Evolutionary conservation across 495 filamentous ascomycete species (phyloP).

Genomic region (Cercophora newfieldiana): DNA sequence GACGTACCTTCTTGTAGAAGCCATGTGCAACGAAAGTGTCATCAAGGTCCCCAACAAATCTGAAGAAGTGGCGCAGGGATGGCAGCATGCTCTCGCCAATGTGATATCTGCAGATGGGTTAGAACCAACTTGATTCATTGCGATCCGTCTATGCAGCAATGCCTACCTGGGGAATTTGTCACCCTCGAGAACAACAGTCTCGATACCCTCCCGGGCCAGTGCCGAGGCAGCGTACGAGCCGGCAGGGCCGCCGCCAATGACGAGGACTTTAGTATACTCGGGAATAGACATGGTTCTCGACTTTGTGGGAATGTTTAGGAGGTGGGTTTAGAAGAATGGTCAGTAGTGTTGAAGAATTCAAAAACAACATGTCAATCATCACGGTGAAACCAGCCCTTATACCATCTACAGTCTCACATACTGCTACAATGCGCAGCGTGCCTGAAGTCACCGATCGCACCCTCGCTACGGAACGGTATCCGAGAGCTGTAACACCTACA

Average conservation of each 20-base stretch:
- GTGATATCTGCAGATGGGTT: conserved; percentile 40
- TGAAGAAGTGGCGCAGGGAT: conserved; percentile 49
- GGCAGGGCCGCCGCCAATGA: conserved; percentile 49
- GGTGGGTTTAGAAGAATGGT: no score
- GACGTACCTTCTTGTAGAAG: conserved; percentile 46
- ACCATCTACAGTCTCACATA: no score
- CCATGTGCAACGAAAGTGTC: conserved; percentile 44
- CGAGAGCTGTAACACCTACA: no score
- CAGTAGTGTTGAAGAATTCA: no score
- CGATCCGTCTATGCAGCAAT: no score
- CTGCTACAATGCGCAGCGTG: no score
- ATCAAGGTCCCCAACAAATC: conserved; percentile 51
- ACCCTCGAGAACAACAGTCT: conserved; percentile 45
- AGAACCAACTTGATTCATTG: no score
- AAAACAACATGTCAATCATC: no score
- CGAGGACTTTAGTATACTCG: conserved; percentile 40
- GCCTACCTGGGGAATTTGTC: conserved; percentile 50
- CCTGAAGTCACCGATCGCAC: no score
- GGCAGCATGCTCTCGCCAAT: conserved; percentile 53
- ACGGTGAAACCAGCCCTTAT: no score
- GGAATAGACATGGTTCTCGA: conserved; percentile 30
- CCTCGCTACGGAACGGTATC: no score
- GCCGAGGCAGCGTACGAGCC: conserved; percentile 48
- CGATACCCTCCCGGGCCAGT: conserved; percentile 47
- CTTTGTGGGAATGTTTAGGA: no score